Percentiles rank a stretch among this genome's conserved stretches.
Evolutionary conservation across 768 basidiomycete species (phyloP).

Genomic region (Boletus bicolor): DNA sequence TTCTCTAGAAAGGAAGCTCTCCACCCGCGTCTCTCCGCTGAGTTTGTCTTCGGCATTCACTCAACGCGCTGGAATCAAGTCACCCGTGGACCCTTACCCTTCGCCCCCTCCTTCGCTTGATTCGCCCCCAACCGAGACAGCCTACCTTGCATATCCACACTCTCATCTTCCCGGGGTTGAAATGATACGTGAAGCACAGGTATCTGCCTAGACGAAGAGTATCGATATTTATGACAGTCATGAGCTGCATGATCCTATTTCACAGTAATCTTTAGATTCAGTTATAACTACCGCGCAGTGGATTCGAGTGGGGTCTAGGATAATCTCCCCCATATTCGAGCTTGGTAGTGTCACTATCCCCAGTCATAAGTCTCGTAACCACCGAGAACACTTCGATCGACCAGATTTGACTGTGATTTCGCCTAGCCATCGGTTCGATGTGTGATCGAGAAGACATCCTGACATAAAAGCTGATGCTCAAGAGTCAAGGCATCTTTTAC

Average conservation of each 20-base stretch:
- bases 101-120: constrained; percentile 42
- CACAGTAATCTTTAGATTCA: background rate
- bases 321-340: background rate
- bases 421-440: background rate
- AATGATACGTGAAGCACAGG: constrained; percentile 13
- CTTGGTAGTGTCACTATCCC: too few species aligned
- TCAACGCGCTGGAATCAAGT: constrained; percentile 23
- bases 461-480: too few species aligned
- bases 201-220: constrained; percentile 15
- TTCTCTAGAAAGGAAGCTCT: constrained; percentile 19
- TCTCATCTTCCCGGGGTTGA: constrained; percentile 1
- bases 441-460: background rate
- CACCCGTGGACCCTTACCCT: constrained; percentile 45
- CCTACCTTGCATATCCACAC: constrained; percentile 13
- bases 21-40: constrained; percentile 16
- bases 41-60: constrained; percentile 18
- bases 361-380: background rate
- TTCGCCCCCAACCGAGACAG: constrained; percentile 20
- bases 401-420: background rate
- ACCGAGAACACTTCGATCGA: background rate
- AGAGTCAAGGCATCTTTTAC: background rate
- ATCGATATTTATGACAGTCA: constrained; percentile 25
- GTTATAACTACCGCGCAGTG: background rate
- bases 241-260: constrained; percentile 1
- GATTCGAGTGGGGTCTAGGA: background rate